A percentile compares a stretch with the other conserved stretches of the same genome.
These are phyloP conservation scores for Suillus fuscotomentosus DNA, from an alignment of 768 basidiomycete species.

Conservation along the genomic window DNA sequence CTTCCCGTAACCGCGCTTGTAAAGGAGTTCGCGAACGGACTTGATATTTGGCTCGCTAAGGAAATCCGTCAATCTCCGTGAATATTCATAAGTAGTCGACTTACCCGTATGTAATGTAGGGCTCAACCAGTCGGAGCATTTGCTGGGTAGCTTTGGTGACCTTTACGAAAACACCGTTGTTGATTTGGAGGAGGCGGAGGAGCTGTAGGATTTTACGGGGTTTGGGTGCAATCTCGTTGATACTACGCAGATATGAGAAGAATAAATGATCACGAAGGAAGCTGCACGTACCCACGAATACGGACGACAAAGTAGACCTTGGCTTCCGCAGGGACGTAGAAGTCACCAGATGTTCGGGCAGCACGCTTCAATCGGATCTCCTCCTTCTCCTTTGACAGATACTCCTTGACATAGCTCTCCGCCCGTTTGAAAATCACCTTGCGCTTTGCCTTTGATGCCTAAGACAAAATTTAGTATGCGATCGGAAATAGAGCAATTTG, in stretches of 20 bases:
- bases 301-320: slow-evolving; percentile 98
- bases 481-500: neutral
- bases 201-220: slow-evolving; percentile 99
- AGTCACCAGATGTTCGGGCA: slow-evolving; percentile 90
- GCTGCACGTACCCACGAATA: slow-evolving; percentile 81
- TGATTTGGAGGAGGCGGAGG: slow-evolving; percentile 98
- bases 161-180: slow-evolving; percentile 98
- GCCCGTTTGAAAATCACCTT: slow-evolving; percentile 99
- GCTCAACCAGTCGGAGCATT: slow-evolving; percentile 97
- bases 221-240: slow-evolving; percentile 99
- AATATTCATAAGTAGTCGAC: slow-evolving; percentile 23
- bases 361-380: slow-evolving; percentile 93
- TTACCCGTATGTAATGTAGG: slow-evolving; percentile 96
- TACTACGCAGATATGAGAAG: slow-evolving; percentile 50
- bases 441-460: slow-evolving; percentile 91
- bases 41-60: slow-evolving; percentile 93
- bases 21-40: slow-evolving; percentile 93
- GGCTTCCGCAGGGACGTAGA: slow-evolving; percentile 95
- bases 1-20: slow-evolving; percentile 99
- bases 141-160: slow-evolving; percentile 95
- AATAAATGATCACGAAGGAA: slow-evolving; percentile 9
- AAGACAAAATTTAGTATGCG: slow-evolving; percentile 12
- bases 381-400: slow-evolving; percentile 88
- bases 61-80: slow-evolving; percentile 7
- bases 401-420: slow-evolving; percentile 97